Evolutionary conservation across 1,139 yeast species (phyloP).

Genomic region (Debaryomycetaceae sp.): DNA sequence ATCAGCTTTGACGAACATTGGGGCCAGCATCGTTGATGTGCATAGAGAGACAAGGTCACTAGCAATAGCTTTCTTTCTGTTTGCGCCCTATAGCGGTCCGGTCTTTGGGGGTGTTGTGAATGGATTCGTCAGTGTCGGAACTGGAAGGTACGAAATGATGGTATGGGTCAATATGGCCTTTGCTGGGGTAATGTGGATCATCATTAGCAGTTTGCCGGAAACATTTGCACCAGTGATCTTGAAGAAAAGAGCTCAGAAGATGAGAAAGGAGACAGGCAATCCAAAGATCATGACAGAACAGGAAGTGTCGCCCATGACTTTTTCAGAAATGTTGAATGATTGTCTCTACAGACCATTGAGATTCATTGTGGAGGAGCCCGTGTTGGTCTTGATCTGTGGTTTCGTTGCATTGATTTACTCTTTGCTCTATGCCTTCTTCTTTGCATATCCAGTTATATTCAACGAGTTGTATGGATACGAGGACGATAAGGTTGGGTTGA

Average conservation of each 20-base stretch:
- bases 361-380: conserved; percentile 77
- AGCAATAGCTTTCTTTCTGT: conserved; percentile 87
- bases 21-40: conserved; percentile 88
- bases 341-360: conserved; percentile 73
- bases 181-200: conserved; percentile 78
- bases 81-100: conserved; percentile 92
- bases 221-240: conserved; percentile 88
- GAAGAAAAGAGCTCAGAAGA: conserved; percentile 62
- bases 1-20: conserved; percentile 81
- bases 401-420: conserved; percentile 88
- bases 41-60: conserved; percentile 77
- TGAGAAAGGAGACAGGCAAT: conserved; percentile 80
- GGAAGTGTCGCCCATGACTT: conserved; percentile 70
- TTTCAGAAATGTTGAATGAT: conserved; percentile 61
- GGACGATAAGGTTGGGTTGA: conserved; percentile 72
- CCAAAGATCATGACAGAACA: conserved; percentile 86
- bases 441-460: conserved; percentile 80
- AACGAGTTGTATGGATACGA: conserved; percentile 60
- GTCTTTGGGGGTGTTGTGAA: conserved; percentile 87
- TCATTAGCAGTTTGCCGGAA: conserved; percentile 67
- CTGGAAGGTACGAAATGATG: conserved; percentile 65
- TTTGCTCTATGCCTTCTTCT: conserved; percentile 84
- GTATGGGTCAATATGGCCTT: conserved; percentile 93
- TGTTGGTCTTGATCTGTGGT: conserved; percentile 73
- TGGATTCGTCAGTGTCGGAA: conserved; percentile 74